A percentile compares a stretch with the other conserved stretches of the same genome.
phyloP scores from a whole-genome alignment of 1,284 basidiomycete species.

The Ceratobasidium sp. region DNA sequence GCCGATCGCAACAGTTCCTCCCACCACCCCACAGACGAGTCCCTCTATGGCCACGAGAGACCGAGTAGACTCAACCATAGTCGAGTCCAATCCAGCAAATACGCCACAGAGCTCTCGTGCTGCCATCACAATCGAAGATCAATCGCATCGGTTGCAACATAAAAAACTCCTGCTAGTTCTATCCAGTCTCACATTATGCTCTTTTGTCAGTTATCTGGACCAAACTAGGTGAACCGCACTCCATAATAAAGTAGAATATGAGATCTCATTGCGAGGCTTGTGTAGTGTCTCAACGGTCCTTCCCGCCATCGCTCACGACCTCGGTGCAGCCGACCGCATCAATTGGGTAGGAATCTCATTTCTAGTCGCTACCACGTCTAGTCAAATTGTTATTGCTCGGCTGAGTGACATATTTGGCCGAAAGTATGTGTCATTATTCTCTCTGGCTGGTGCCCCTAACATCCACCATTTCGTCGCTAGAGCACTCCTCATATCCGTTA shows the following conservation, averaged over 20 bases:
- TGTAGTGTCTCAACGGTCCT: slow-evolving; percentile 30
- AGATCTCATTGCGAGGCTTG: no score
- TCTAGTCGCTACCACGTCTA: slow-evolving; percentile 34
- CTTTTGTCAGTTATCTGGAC: slow-evolving; percentile 31
- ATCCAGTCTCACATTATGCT: slow-evolving; percentile 24
- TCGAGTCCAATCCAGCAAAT: not conserved
- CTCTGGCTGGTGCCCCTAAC: not conserved
- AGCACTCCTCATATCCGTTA: slow-evolving; percentile 30
- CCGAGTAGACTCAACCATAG: no score
- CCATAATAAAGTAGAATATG: no score
- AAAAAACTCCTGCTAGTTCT: slow-evolving; percentile 27
- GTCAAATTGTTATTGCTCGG: slow-evolving; percentile 34
- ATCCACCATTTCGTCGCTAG: not conserved
- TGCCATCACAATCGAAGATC: slow-evolving; percentile 29
- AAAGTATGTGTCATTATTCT: slow-evolving; percentile 8
- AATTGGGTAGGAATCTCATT: slow-evolving; percentile 39
- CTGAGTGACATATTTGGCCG: slow-evolving; percentile 37
- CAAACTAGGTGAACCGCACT: slow-evolving; percentile 25
- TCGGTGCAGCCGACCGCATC: no score
- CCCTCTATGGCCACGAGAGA: no score
- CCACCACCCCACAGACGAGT: no score
- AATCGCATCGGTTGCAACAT: slow-evolving; percentile 26
- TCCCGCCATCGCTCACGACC: slow-evolving; percentile 32
- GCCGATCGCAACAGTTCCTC: no score
- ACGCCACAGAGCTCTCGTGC: not conserved